Evolutionary conservation across 2,329 filamentous ascomycete genomes (phyloP), one percentile per base, ranked within the genome.

Genomic region (Fusarium guadeloupense): DNA sequence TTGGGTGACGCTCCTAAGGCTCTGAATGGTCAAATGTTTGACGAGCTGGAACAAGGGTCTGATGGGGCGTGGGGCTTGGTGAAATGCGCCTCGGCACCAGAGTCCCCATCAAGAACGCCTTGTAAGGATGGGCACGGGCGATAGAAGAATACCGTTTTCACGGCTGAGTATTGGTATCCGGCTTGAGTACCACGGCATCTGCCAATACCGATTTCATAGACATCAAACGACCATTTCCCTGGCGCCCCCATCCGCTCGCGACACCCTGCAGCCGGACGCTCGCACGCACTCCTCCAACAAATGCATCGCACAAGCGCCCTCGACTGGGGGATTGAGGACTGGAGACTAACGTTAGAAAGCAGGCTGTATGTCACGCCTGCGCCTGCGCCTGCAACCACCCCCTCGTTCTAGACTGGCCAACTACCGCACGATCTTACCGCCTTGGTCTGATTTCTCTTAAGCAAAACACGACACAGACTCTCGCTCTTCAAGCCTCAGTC

Each of bases 61-160:
- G 37, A 41, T 52, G 41, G 50, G 44, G 40, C 54, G 60, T 66
- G 67, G 67, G 67, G 64, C 67, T 66, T 47, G 55, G 59, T 54
- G 37, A 64, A 68, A 54, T 69, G 67, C 63, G 67, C 67, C 67
- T 68, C 63, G 65, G 62, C 52, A 55, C 56, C 43, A 62, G 49
- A 54, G 65, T 61, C 52, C 37, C 64, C 61, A 50, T 69, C 46
- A n/a, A 69, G 67, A 66, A 69, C 57, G 67, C 67, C 67, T 70
- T 39, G 65, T 59, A 40, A 28, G 48, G 51, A 57, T 60, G 49
- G 34, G 26, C 28, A 38, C 37, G 17, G 33, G 35, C 31, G 59
- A 52, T 63, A 63, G 53, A 55, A 40, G 42, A 53, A 43, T 67
- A 68, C 62, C 26, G 19, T 25, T 42, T 16, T 14, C 14, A 20